Evolutionary conservation across 345 rosid species (phyloP).

Genomic region (Eucalyptus guilfoylei): DNA sequence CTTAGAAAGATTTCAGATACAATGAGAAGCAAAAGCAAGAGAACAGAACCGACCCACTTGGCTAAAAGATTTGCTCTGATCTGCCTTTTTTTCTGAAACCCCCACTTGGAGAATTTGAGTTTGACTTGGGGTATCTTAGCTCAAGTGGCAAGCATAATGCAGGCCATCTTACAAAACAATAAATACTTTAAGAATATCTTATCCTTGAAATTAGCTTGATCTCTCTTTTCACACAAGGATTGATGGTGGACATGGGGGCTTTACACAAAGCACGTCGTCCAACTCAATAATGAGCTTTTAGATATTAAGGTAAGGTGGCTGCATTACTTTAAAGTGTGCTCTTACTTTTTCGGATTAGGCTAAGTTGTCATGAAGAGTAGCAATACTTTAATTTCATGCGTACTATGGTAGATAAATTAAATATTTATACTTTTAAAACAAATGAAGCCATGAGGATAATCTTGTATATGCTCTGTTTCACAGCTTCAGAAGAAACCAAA

Average conservation of each 20-base stretch:
- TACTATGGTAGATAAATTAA: not conserved
- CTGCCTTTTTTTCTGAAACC: not conserved
- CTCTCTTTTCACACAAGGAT: not conserved
- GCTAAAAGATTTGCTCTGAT: not conserved
- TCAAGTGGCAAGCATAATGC: not conserved
- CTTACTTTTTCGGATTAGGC: not conserved
- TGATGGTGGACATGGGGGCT: not conserved
- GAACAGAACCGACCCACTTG: not conserved
- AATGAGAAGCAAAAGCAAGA: not conserved
- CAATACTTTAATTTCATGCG: not conserved
- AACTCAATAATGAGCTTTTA: not conserved
- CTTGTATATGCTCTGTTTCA: not conserved
- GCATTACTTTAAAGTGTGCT: not conserved
- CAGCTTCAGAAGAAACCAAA: not conserved
- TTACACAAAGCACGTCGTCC: not conserved
- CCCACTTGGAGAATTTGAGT: not conserved
- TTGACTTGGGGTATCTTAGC: not conserved
- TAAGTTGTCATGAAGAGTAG: not conserved
- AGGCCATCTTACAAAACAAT: not conserved
- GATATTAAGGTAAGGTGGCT: not conserved
- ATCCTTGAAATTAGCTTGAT: not conserved
- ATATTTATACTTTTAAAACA: not conserved
- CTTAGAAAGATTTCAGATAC: not conserved
- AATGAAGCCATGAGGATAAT: not conserved
- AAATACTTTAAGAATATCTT: not conserved